These are phyloP conservation scores for Fusarium protoensiforme DNA, from an alignment of 2,329 filamentous ascomycete genomes.

Conservation along the genomic window DNA sequence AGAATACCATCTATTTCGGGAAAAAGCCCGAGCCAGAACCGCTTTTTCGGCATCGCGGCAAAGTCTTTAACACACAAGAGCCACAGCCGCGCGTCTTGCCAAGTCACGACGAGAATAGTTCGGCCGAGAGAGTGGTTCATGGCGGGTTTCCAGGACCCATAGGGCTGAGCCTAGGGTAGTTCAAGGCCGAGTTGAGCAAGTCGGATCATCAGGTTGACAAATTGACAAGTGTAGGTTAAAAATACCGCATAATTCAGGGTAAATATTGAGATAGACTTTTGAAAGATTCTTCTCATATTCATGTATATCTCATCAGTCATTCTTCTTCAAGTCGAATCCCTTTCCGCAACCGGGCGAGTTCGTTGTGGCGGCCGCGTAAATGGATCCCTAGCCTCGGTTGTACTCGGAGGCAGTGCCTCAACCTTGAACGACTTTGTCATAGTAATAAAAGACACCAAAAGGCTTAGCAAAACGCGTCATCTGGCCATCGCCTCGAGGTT, in stretches of 20 bases:
- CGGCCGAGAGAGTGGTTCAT: background rate
- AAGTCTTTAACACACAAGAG: background rate
- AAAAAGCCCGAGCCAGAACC: background rate
- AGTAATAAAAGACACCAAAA: background rate
- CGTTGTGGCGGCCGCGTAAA: background rate
- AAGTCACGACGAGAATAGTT: background rate
- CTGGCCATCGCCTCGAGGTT: background rate
- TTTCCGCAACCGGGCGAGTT: background rate
- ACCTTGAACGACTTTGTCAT: background rate
- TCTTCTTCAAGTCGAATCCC: background rate
- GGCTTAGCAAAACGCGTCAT: background rate
- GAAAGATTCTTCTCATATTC: background rate
- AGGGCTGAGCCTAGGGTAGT: background rate
- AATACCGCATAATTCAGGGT: background rate
- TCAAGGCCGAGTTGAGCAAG: background rate
- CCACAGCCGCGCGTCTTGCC: slow-evolving; percentile 4
- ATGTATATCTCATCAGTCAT: background rate
- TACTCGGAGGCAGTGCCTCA: background rate
- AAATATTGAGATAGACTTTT: background rate
- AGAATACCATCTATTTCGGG: slow-evolving; percentile 23
- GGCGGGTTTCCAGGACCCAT: background rate
- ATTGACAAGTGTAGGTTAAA: background rate
- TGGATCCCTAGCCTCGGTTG: background rate
- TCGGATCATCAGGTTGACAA: background rate
- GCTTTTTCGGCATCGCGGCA: slow-evolving; percentile 5